Evolutionary conservation across 169 alveolate species (phyloP), one percentile per base, ranked within the genome.

Genomic region (Blepharisma undulans): DNA sequence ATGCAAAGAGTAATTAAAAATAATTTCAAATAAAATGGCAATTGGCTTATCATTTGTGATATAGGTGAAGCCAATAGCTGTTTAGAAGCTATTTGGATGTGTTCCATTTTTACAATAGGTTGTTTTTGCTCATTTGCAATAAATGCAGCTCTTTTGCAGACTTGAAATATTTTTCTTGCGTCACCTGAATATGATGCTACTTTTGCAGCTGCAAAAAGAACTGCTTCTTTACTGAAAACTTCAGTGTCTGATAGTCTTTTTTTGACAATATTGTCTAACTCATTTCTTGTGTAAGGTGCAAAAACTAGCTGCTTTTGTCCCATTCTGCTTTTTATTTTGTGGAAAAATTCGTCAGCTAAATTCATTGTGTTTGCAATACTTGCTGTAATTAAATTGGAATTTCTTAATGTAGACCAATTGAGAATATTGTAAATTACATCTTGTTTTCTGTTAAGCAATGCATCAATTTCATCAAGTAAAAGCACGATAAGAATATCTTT

Each of bases 361-460:
- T 94, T 94, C 95, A 92, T 92, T 8, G 96, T 94, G 33, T 94
- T 94, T 4, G 96, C 94, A 82, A 94, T 94, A 14, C 93, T 30
- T 22, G 91, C 66, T 7, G 92, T 87, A 8, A 94, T 82, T 18
- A 94, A 34, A 16, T 88, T 22, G 4, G 95, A 94, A 30, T 90
- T 71, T 76, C 90, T 85, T n/a, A 79, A 16, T 1, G 34, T 79
- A 6, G 95, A 93, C 95, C 96, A 94, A 79, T 94, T 94, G 85
- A 94, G 92, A 3, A 94, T 60, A 66, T 94, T 92, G 87, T 94
- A 94, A 22, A 94, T 78, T 6, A 90, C 78, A 29, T 93, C 92
- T 77, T 94, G 91, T 36, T 93, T 92, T 79, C 82, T 90, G 21
- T 94, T 94, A 14, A 94, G 90, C 18, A 94, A 84, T 2, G 95